phyloP scores from a whole-genome alignment of 805 yeast genomes.

The Blastobotrys americana region DNA sequence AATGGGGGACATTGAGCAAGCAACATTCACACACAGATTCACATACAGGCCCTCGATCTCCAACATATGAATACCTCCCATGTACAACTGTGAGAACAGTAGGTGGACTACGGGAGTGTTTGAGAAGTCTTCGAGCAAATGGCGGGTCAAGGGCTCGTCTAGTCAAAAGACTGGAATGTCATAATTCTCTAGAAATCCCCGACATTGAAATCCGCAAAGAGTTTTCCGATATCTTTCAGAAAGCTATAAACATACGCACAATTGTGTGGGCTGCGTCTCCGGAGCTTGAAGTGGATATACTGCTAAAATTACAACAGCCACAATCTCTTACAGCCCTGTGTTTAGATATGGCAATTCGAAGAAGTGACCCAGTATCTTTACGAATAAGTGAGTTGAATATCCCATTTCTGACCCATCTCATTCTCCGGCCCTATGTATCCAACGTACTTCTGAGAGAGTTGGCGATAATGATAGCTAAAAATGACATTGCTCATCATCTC shows the following conservation, averaged over 20 bases:
- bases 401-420: conserved; percentile 16
- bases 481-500: conserved; percentile 6
- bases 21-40: too few species aligned
- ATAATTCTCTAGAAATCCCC: conserved; percentile 20
- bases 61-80: neutral
- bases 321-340: conserved; percentile 3
- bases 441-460: conserved; percentile 20
- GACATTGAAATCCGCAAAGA: conserved; percentile 22
- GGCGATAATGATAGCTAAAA: conserved; percentile 8
- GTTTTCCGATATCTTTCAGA: conserved; percentile 18
- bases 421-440: conserved; percentile 23
- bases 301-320: conserved; percentile 11
- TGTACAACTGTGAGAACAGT: conserved; percentile 27
- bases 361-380: conserved; percentile 14
- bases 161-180: conserved; percentile 21
- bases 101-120: conserved; percentile 28
- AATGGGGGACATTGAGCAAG: too few species aligned
- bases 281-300: conserved; percentile 25
- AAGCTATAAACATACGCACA: conserved; percentile 17
- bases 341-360: conserved; percentile 12
- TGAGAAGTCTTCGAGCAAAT: conserved; percentile 20
- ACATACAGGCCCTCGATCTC: too few species aligned
- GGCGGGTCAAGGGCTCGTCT: conserved; percentile 20
- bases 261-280: conserved; percentile 32
- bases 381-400: conserved; percentile 15